Base-by-base conservation (phyloP, 495 filamentous ascomycete species). In the Aspergillus homomorphus region DNA sequence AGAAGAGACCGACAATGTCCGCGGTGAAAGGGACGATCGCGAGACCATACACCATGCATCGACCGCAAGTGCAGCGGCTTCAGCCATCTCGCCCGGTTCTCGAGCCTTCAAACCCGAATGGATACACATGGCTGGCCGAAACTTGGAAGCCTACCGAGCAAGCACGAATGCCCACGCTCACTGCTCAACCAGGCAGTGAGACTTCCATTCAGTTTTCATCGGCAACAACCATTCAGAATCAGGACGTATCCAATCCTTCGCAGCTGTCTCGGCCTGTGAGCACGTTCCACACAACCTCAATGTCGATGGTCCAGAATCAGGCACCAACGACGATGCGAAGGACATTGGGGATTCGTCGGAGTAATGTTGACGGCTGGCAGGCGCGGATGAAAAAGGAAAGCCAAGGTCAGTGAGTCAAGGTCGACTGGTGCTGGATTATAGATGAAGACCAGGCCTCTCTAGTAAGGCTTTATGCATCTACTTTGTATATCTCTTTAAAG, bases 321-420 rank as follows among this genome's bases (percentile, higher is more conserved):
- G 62, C 54, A 22, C 45, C 69, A 26, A 60, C 60, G 14, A 57
- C 67, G 26, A 70, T 66, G 56, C 69, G 77, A 50, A 80, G 73
- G 67, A 85, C 82, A n/a, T 59, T 86, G 53, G 84, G 84, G 4
- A 77, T 81, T 53, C 76, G 84, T 52, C 74, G 84, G 51, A 84
- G 78, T 54, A 74, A 38, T 38, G 12, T 87, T 73, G 79, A 82
- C 59, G 82, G 82, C 52, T 83, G 80, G 80, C 67, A 74, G 48
- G 73, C 76, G 22, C 68, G 74, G 62, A 79, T 79, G 77, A 77
- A 76, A 61, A 66, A 70, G 61, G 71, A 54, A 57, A 61, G 52
- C 19, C 50, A 38, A 38, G 18, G 23, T 22, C 30, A 41, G 51
- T 54, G 26, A 50, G n/a, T 54, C 57, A 41, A 42, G 14, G 45